These are phyloP conservation scores for Geotrichum bryndzae DNA, from an alignment of 1,139 yeast genomes.

Conservation along the genomic window DNA sequence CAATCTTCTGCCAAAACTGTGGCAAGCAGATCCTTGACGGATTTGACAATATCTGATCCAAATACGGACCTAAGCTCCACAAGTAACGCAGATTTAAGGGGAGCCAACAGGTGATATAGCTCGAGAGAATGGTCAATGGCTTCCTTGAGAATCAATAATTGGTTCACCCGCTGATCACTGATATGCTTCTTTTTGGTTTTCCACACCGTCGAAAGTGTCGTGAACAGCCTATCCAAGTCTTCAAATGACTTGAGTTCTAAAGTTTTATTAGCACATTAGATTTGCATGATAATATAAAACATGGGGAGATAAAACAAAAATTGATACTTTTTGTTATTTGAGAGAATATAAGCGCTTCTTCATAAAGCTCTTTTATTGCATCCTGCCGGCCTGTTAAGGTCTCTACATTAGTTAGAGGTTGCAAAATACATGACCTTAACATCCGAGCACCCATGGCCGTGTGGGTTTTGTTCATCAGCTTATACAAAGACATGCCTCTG, in stretches of 20 bases:
- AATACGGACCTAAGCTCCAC: slow-evolving; percentile 4
- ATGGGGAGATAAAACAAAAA: neutral
- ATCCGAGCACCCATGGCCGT: slow-evolving; percentile 45
- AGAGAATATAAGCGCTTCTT: neutral
- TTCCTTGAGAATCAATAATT: slow-evolving; percentile 15
- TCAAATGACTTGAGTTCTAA: slow-evolving; percentile 12
- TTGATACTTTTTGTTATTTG: slow-evolving; percentile 4
- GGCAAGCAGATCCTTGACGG: slow-evolving; percentile 31
- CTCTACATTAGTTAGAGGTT: slow-evolving; percentile 40
- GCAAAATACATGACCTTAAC: slow-evolving; percentile 40
- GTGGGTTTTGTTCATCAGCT: slow-evolving; percentile 36
- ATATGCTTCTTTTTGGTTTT: slow-evolving; percentile 4
- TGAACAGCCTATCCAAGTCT: slow-evolving; percentile 16
- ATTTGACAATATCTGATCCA: slow-evolving; percentile 18
- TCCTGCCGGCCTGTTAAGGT: slow-evolving; percentile 27
- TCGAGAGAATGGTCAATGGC: slow-evolving; percentile 6
- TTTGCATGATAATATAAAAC: neutral
- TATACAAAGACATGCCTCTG: slow-evolving; percentile 35
- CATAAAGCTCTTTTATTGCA: slow-evolving; percentile 14
- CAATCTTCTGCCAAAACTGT: slow-evolving; percentile 40
- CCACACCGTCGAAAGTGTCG: slow-evolving; percentile 14
- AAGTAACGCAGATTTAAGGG: slow-evolving; percentile 5
- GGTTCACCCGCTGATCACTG: slow-evolving; percentile 14
- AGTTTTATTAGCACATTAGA: neutral
- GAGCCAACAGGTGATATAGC: slow-evolving; percentile 2